Evolutionary conservation across 192 early-diverging fungal genomes (phyloP), one percentile per base, ranked within the genome.

Genomic region (Phlyctochytrium arcticum): DNA sequence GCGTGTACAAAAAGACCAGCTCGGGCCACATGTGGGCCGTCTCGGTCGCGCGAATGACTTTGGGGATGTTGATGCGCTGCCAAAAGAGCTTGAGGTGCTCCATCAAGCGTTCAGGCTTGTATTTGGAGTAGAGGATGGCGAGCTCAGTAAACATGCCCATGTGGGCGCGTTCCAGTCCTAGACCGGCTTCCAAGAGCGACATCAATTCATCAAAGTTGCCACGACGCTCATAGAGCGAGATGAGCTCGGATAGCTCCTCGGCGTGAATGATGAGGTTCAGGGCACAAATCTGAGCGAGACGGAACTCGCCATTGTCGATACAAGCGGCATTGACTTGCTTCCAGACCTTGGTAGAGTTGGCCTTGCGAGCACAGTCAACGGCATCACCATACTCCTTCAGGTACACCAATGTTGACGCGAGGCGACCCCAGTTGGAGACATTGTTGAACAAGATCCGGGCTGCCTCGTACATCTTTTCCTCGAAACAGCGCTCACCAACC

Each of bases 71-170:
- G 80, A 98, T 89, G 51, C 97, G 92, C 55, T 91, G 89, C 85
- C 92, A 95, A 78, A 94, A 98, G 49, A 98, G 81, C 71, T 94
- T 93, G 60, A 99, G 82, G 60, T 99, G 97, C 69, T 97, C 95
- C 89, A 95, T 94, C 77, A 98, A 87, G 54, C 89, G 86, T 62
- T 96, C 96, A 0, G 93, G 89, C 17, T 85, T 83, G 85, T 99
- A 96, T 73, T 95, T 97, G 70, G 92, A 89, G 80, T 99, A 99
- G 65, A 97, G 77, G 54, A 99, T 92, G 5, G 94, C 94, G 39
- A 99, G 80, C 79, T 99, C 97, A 0, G 97, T 99, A 69, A 99
- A 99, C 97, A 99, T 99, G 54, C 97, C 97, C 97, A 99, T 99
- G 69, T 99, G 97, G 7, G 97, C 97, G 55, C 97, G 87, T 78